Evolutionary conservation across 257 asterid species (phyloP).

Genomic region (Lycium barbarum): DNA sequence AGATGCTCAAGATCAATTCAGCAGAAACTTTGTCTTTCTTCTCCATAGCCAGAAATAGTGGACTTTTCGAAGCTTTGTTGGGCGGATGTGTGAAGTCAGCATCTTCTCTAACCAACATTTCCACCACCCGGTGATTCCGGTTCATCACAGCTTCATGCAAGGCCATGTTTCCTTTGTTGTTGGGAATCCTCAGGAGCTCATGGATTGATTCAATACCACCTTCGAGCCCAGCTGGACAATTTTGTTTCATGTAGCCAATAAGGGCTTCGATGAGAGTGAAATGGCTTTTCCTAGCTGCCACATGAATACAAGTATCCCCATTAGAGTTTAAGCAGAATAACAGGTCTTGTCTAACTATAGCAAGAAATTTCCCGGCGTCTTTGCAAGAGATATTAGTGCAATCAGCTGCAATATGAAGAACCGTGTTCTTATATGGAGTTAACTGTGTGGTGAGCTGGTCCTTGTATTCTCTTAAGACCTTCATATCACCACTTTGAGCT

Average conservation of each 20-base stretch:
- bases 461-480: background rate
- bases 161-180: slow-evolving; percentile 11
- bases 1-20: no score
- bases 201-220: no score
- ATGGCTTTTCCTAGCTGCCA: background rate
- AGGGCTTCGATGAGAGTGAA: background rate
- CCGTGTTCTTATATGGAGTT: slow-evolving; percentile 24
- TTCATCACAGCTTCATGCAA: no score
- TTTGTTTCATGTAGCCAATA: background rate
- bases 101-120: no score
- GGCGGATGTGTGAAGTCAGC: no score
- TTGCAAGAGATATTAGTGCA: no score
- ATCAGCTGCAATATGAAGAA: slow-evolving; percentile 15
- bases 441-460: background rate
- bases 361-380: no score
- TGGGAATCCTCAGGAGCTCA: background rate
- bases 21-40: no score
- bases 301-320: background rate
- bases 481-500: slow-evolving; percentile 15
- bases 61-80: no score
- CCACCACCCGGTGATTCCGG: no score
- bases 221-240: background rate
- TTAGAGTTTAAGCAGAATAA: background rate
- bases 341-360: background rate
- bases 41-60: no score